Percentiles rank a stretch among this genome's conserved stretches.
Conservation (phyloP, 2,329 filamentous ascomycete species). For the Phialophora tarda region DNA sequence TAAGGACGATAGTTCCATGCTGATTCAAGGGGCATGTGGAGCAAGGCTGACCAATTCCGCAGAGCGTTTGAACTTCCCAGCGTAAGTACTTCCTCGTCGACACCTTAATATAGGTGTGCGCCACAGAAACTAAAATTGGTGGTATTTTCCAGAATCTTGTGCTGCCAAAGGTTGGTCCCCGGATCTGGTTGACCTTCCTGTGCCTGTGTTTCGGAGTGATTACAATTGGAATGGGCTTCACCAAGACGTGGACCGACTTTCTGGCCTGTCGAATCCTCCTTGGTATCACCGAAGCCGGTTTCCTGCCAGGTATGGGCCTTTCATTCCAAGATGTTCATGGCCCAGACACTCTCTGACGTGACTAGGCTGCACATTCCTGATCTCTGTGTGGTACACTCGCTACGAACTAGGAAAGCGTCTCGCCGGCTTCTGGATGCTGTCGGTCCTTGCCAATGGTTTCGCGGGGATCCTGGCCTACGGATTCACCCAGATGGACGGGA, state of each 20-base stretch:
- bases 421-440: conserved; percentile 39
- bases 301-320: conserved; percentile 44
- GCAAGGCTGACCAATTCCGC: neutral
- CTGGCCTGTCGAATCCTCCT: conserved; percentile 41
- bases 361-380: conserved; percentile 45
- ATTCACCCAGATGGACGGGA: conserved; percentile 43
- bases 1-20: conserved; percentile 6
- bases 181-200: conserved; percentile 67
- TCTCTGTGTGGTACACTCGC: conserved; percentile 47
- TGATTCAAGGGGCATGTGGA: neutral
- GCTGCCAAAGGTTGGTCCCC: conserved; percentile 54
- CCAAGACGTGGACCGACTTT: conserved; percentile 38
- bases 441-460: conserved; percentile 40
- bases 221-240: conserved; percentile 46
- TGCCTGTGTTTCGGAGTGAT: conserved; percentile 60
- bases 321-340: neutral
- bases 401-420: conserved; percentile 46
- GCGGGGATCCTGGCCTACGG: conserved; percentile 48
- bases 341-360: neutral
- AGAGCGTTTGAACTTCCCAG: conserved; percentile 1
- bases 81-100: neutral
- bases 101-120: neutral
- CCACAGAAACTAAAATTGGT: neutral
- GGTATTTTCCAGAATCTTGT: conserved; percentile 47
- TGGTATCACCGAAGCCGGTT: conserved; percentile 44